Conservation (phyloP, 2,329 filamentous ascomycete species). For the Cytospora piceae region DNA sequence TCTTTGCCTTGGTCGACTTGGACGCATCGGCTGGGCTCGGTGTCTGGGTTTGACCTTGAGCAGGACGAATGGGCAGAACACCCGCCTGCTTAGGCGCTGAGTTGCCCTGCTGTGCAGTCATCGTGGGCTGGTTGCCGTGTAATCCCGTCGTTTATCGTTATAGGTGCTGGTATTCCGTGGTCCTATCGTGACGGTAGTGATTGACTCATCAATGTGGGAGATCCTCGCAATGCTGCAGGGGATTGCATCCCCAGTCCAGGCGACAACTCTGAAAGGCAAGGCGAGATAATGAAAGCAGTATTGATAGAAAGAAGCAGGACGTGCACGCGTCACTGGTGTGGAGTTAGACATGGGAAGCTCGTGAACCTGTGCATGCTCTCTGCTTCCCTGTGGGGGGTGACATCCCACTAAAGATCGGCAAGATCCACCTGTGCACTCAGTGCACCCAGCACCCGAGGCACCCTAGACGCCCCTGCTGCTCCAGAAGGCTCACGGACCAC, state of each 20-base stretch:
- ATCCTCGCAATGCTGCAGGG: neutral
- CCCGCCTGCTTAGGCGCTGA: slow-evolving; percentile 47
- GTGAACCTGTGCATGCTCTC: neutral
- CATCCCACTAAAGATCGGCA: slow-evolving; percentile 16
- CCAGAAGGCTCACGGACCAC: slow-evolving; percentile 14
- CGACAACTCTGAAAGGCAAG: neutral
- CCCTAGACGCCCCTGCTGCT: slow-evolving; percentile 19
- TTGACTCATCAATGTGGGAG: neutral
- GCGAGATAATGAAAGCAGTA: neutral
- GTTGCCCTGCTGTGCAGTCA: slow-evolving; percentile 36
- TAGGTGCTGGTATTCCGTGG: neutral
- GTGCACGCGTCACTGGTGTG: slow-evolving; percentile 6
- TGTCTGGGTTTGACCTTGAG: slow-evolving; percentile 40
- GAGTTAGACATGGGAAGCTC: neutral
- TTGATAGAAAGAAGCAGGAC: neutral
- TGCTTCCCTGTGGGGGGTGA: neutral
- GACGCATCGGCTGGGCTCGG: slow-evolving; percentile 41
- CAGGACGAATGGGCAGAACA: slow-evolving; percentile 53
- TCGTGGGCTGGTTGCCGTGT: slow-evolving; percentile 18
- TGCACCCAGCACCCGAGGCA: neutral
- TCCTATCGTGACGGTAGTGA: neutral
- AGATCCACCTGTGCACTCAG: neutral
- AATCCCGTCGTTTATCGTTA: neutral
- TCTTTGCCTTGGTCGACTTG: slow-evolving; percentile 52
- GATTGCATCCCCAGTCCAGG: slow-evolving; percentile 3